These are phyloP conservation scores for Citrus reticulata DNA, from an alignment of 345 rosid genomes.

Conservation along the genomic window DNA sequence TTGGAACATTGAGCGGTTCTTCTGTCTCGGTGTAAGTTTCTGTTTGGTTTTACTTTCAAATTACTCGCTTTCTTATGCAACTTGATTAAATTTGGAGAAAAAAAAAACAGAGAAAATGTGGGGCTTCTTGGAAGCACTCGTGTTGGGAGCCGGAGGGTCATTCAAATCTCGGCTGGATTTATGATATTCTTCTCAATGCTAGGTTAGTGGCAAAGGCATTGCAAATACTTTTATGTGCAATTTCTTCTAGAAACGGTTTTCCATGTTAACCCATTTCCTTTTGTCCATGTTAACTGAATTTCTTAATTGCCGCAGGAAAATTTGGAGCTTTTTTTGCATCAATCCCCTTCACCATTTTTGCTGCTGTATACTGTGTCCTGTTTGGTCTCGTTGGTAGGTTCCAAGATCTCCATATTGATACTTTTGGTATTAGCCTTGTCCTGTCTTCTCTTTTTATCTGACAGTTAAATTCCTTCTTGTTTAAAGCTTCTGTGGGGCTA, in stretches of 20 bases:
- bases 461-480: background rate
- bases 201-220: conserved; percentile 39
- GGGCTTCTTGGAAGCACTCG: conserved; percentile 97
- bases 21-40: conserved; percentile 75
- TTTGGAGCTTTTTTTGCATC: conserved; percentile 97
- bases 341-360: conserved; percentile 92
- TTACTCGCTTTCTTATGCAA: conserved; percentile 2
- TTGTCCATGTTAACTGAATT: background rate
- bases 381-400: conserved; percentile 88
- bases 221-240: background rate
- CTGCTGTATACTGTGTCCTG: conserved; percentile 83
- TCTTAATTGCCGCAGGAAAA: conserved; percentile 53
- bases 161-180: conserved; percentile 95
- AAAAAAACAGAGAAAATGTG: conserved; percentile 74
- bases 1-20: conserved; percentile 82
- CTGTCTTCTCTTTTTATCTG: background rate
- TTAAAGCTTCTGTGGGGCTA: conserved; percentile 86
- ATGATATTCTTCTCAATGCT: conserved; percentile 97
- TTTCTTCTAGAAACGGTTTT: background rate
- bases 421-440: background rate
- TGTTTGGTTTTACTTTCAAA: background rate
- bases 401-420: background rate
- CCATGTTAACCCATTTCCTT: background rate
- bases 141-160: conserved; percentile 94
- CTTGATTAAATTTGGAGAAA: conserved; percentile 8